A percentile compares a stretch with the other conserved stretches of the same genome.
Conservation (phyloP, 148 eudicot genomes). For the Rhododendron mucronatum region DNA sequence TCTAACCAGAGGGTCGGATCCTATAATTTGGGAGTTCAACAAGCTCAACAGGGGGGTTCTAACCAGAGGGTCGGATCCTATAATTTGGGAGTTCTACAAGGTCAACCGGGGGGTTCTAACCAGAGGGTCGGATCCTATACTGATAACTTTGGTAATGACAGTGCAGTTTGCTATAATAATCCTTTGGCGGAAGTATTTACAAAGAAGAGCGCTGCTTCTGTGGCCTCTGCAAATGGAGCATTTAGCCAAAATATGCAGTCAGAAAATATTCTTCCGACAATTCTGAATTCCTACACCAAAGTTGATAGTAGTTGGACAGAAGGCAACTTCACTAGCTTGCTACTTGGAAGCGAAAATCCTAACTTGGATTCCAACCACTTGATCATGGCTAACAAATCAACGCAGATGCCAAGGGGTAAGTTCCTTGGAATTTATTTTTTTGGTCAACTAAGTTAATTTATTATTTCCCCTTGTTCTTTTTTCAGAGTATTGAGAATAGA, state of each 20-base stretch:
- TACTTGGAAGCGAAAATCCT: slow-evolving; percentile 14
- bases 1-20: slow-evolving; percentile 5
- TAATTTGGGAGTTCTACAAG: not conserved
- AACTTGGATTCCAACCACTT: slow-evolving; percentile 7
- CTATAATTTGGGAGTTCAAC: not conserved
- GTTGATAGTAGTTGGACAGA: slow-evolving; percentile 22
- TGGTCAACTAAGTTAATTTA: not conserved
- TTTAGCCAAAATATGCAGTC: not conserved
- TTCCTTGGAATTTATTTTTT: slow-evolving; percentile 9
- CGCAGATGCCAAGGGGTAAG: slow-evolving; percentile 18
- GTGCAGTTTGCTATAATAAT: slow-evolving; percentile 15
- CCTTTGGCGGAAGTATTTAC: slow-evolving; percentile 27
- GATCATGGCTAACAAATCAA: slow-evolving; percentile 3
- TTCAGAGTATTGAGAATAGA: not conserved
- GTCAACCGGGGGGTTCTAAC: not conserved
- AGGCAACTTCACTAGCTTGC: slow-evolving; percentile 18
- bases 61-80: slow-evolving; percentile 6
- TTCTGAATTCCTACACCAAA: slow-evolving; percentile 13
- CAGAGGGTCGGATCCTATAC: slow-evolving; percentile 4
- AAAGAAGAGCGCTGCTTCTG: not conserved
- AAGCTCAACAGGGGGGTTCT: not conserved
- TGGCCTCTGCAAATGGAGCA: slow-evolving; percentile 8
- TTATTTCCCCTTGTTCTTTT: not conserved
- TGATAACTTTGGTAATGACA: slow-evolving; percentile 14
- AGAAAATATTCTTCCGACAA: not conserved